phyloP scores from a whole-genome alignment of 257 asterid species.

The Gentiana straminea region DNA sequence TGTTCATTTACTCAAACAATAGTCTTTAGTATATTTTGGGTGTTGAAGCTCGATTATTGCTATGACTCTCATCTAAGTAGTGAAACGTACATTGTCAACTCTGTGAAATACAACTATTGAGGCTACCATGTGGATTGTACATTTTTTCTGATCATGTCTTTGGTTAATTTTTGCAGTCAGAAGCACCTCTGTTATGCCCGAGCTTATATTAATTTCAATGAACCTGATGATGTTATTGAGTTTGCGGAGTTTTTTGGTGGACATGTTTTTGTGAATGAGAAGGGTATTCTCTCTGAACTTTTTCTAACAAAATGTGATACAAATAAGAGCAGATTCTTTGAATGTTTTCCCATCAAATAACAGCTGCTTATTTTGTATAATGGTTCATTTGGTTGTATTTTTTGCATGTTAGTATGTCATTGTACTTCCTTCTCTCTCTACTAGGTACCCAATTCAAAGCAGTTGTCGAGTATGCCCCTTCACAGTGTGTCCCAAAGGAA shows the following conservation, averaged over 20 bases:
- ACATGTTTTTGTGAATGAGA: slow-evolving; percentile 92
- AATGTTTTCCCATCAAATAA: neutral
- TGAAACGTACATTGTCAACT: neutral
- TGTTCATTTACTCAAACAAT: too few relatives aligned
- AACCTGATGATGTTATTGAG: slow-evolving; percentile 80
- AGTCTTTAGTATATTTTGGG: neutral
- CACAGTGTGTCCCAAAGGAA: slow-evolving; percentile 86
- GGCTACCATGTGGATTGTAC: neutral
- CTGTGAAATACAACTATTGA: neutral
- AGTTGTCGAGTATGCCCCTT: slow-evolving; percentile 94
- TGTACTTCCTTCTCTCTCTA: slow-evolving; percentile 8
- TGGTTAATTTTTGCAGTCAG: slow-evolving; percentile 51
- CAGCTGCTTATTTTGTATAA: neutral
- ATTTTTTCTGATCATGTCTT: neutral
- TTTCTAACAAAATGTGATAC: neutral
- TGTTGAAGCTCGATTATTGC: neutral
- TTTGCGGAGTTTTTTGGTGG: slow-evolving; percentile 87
- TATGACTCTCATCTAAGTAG: too few relatives aligned
- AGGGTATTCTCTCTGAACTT: slow-evolving; percentile 44
- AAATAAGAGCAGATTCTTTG: neutral
- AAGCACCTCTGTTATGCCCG: slow-evolving; percentile 57
- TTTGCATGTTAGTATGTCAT: neutral
- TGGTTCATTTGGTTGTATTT: neutral
- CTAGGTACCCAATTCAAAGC: slow-evolving; percentile 86
- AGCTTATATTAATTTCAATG: slow-evolving; percentile 72